Base-by-base conservation (phyloP, 169 alveolate species). In the Plasmodium vinckei region DNA sequence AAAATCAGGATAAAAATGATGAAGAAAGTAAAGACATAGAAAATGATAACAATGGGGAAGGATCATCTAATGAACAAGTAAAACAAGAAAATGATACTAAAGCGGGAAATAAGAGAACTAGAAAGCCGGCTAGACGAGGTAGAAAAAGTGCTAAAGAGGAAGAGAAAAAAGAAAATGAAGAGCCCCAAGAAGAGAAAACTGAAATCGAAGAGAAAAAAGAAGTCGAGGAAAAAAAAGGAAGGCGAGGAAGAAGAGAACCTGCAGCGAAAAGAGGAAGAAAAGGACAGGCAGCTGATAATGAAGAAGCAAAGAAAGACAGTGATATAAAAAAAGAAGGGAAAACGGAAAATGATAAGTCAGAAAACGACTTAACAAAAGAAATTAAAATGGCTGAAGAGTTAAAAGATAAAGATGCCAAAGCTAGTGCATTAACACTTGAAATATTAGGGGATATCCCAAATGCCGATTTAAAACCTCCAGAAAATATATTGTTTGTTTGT, bases 381-480 rank as follows among this genome's bases (percentile, higher is more conserved):
- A 96, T 94, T 23, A 94, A 96, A 68, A 98, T 95, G 82, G 94
- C 94, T 51, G 86, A 95, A 65, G 94, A 97, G 46, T 89, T 96
- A 44, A 94, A 94, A 79, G 94, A 93, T 65, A 94, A 97, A 73
- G 97, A 97, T 79, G 98, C 99, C 42, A 96, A 95, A 86, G 96
- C 98, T 15, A 95, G 98, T 72, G 99, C 99, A 5, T 97, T 97
- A 10, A 97, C 98, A 5, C 94, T 99, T 79, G 99, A 98, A 93
- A 96, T 99, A 64, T 88, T 98, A 44, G 99, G 99, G 17, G 99
- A 99, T 91, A 92, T 99, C 12, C 99, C 99, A 6, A 99, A 98
- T 93, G 99, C 99, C 27, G 99, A 99, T 79, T 94, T 97, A 57
- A 97, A 97, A 67, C 99, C 99, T 9, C 99, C 99, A 15, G 99